Evolutionary conservation across 202 grass and related monocot genomes (phyloP).

Genomic region (Sporobolus alterniflorus): DNA sequence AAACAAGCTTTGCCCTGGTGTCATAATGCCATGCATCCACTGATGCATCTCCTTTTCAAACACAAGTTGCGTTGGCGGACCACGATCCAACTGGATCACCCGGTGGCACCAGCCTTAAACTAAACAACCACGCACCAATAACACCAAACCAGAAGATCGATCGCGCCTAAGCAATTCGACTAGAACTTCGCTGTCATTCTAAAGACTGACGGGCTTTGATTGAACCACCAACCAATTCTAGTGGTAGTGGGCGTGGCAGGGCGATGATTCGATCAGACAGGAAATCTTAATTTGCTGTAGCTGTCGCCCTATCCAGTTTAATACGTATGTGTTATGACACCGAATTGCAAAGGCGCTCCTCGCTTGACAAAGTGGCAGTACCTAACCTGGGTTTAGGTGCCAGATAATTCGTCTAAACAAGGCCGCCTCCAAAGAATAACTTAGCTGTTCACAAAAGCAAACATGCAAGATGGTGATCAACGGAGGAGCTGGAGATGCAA

Average conservation of each 20-base stretch:
- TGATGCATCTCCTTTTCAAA: neutral
- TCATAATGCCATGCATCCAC: neutral
- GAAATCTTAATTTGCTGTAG: slow-evolving; percentile 44
- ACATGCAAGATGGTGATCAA: neutral
- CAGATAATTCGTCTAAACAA: neutral
- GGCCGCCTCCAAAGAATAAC: neutral
- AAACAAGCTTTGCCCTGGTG: neutral
- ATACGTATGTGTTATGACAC: neutral
- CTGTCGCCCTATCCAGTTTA: slow-evolving; percentile 36
- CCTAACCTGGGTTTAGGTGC: slow-evolving; percentile 16
- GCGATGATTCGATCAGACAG: slow-evolving; percentile 46
- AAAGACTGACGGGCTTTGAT: slow-evolving; percentile 10
- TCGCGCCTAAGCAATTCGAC: neutral
- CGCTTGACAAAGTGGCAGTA: slow-evolving; percentile 9
- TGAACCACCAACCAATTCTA: slow-evolving; percentile 12
- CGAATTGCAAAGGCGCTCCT: neutral
- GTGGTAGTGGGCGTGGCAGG: slow-evolving; percentile 30
- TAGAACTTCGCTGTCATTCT: slow-evolving; percentile 26
- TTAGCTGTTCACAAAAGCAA: neutral
- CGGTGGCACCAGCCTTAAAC: neutral
- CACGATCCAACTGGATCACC: neutral
- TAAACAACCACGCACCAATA: neutral
- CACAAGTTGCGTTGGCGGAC: neutral
- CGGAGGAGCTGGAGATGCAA: neutral
- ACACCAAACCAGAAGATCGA: neutral